Percentiles rank a stretch among this genome's conserved stretches.
Conservation (phyloP, 345 rosid genomes). For the Theobroma cacao region DNA sequence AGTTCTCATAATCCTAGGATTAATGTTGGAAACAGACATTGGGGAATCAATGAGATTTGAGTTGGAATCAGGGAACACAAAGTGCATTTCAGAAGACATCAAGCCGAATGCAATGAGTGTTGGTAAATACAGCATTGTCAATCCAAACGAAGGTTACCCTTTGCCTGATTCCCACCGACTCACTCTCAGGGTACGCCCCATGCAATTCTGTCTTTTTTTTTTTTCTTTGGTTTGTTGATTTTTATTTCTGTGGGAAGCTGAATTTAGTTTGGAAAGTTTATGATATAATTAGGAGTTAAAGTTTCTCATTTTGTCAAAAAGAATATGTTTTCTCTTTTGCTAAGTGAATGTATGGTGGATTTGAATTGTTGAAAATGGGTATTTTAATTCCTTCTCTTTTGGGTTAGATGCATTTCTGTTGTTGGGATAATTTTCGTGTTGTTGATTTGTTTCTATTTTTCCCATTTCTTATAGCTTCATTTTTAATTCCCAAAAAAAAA, state of each 20-base stretch:
- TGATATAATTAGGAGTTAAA: neutral
- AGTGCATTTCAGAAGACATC: constrained; percentile 86
- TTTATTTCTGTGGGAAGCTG: neutral
- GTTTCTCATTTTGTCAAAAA: neutral
- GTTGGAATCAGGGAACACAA: constrained; percentile 51
- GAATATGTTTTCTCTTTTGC: neutral
- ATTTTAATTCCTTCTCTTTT: neutral
- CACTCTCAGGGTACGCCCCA: constrained; percentile 46
- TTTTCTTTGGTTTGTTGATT: neutral
- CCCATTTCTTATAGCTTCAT: too few species aligned
- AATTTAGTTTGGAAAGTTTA: neutral
- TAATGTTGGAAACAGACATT: constrained; percentile 17
- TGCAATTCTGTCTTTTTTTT: neutral
- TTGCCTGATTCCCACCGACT: constrained; percentile 60
- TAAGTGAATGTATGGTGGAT: neutral
- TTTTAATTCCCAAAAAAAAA: too few species aligned
- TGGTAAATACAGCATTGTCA: constrained; percentile 57
- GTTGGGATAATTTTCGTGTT: too few species aligned
- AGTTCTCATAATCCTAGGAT: constrained; percentile 18
- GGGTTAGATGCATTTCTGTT: neutral
- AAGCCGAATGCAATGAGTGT: constrained; percentile 58
- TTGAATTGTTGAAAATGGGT: neutral
- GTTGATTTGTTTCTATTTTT: too few species aligned
- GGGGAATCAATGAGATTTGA: constrained; percentile 63
- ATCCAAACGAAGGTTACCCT: constrained; percentile 49